Evolutionary conservation across 495 filamentous ascomycete genomes (phyloP).

Genomic region (Aspergillus leporis): DNA sequence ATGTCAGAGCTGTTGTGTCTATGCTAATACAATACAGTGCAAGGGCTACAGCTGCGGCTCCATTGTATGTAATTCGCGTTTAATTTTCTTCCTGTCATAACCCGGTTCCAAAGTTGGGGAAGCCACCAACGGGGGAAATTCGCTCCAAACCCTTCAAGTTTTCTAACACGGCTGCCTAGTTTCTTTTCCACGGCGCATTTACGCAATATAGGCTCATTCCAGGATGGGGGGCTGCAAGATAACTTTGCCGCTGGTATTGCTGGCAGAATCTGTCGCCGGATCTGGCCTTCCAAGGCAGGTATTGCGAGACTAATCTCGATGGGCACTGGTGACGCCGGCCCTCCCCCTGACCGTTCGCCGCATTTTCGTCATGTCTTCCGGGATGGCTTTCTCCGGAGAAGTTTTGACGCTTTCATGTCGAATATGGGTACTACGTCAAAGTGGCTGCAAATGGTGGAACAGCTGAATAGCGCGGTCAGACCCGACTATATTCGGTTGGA

Average conservation of each 20-base stretch:
- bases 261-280: slow-evolving; percentile 14
- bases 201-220: slow-evolving; percentile 22
- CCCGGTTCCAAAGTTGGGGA: too few relatives aligned
- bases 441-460: slow-evolving; percentile 17
- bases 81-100: too few relatives aligned
- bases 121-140: too few relatives aligned
- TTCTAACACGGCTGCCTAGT: slow-evolving; percentile 5
- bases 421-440: slow-evolving; percentile 22
- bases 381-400: slow-evolving; percentile 24
- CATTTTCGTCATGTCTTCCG: slow-evolving; percentile 24
- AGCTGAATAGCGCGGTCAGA: slow-evolving; percentile 8
- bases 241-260: slow-evolving; percentile 28
- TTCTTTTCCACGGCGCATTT: slow-evolving; percentile 24
- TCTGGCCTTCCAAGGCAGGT: slow-evolving; percentile 19
- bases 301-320: slow-evolving; percentile 20
- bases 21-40: slow-evolving; percentile 11
- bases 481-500: slow-evolving; percentile 17
- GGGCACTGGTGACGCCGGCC: slow-evolving; percentile 15
- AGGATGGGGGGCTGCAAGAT: slow-evolving; percentile 27
- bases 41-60: slow-evolving; percentile 22
- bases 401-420: slow-evolving; percentile 27
- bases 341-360: slow-evolving; percentile 9
- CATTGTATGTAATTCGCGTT: slow-evolving; percentile 18
- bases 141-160: too few relatives aligned
- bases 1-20: background rate